A percentile compares a stretch with the other conserved stretches of the same genome.
Evolutionary conservation across 768 basidiomycete genomes (phyloP).

Genomic region (Calocera viscosa): DNA sequence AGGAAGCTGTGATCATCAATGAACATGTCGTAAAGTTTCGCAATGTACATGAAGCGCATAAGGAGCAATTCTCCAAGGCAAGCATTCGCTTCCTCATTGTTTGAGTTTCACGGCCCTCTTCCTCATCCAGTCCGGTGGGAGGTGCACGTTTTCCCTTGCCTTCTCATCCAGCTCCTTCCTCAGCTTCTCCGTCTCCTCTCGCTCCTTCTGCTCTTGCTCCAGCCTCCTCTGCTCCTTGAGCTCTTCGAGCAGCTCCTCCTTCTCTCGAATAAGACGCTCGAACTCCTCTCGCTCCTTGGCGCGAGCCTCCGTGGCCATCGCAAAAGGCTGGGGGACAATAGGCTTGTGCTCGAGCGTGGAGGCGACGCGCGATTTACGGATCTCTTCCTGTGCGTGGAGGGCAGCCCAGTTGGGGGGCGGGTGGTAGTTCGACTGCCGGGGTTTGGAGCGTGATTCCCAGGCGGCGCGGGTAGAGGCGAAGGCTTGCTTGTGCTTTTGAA

Average conservation of each 20-base stretch:
- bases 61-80: no score
- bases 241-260: neutral
- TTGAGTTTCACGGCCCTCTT: neutral
- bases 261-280: neutral
- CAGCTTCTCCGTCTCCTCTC: neutral
- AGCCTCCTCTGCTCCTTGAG: neutral
- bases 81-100: neutral
- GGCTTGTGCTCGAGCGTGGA: neutral
- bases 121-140: neutral
- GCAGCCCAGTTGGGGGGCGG: neutral
- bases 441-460: neutral
- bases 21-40: no score
- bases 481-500: neutral
- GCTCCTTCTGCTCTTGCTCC: neutral
- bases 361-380: neutral
- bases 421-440: neutral
- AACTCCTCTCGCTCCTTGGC: neutral
- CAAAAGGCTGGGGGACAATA: neutral
- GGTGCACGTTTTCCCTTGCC: neutral
- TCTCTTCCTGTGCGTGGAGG: neutral
- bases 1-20: no score
- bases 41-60: no score
- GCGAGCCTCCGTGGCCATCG: neutral
- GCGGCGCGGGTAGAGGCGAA: neutral
- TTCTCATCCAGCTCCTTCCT: constrained; percentile 1